A percentile compares a stretch with the other conserved stretches of the same genome.
These are phyloP conservation scores for Didymella pinodella DNA, from an alignment of 2,329 filamentous ascomycete species.

Conservation along the genomic window DNA sequence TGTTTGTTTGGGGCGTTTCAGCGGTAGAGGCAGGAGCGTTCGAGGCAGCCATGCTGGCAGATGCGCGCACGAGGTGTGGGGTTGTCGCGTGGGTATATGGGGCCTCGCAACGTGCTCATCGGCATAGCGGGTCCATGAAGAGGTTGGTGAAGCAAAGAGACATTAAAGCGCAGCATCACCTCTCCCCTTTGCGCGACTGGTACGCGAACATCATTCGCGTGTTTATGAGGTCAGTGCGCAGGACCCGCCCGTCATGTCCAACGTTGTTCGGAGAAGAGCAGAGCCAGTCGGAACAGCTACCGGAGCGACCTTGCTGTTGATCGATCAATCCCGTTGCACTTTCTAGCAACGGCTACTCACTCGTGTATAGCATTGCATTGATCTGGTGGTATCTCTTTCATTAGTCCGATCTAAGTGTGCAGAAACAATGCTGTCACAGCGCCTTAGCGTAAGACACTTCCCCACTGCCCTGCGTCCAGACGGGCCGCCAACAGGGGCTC, in stretches of 20 bases:
- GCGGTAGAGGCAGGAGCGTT: slow-evolving; percentile 32
- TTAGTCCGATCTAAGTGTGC: not conserved
- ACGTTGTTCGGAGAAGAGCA: slow-evolving; percentile 4
- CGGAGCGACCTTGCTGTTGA: not conserved
- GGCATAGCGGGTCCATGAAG: slow-evolving; percentile 34
- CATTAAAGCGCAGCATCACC: not conserved
- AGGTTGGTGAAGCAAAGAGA: slow-evolving; percentile 15
- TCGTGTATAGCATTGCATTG: not conserved
- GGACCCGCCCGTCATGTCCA: slow-evolving; percentile 9
- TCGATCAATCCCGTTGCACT: not conserved
- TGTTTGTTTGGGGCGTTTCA: slow-evolving; percentile 38
- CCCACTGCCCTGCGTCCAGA: slow-evolving; percentile 17
- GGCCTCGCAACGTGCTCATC: slow-evolving; percentile 25
- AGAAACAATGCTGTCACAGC: slow-evolving; percentile 5
- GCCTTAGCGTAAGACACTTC: slow-evolving; percentile 1
- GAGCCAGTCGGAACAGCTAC: slow-evolving; percentile 17
- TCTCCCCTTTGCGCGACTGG: slow-evolving; percentile 19
- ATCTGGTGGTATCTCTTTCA: not conserved
- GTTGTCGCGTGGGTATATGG: slow-evolving; percentile 29
- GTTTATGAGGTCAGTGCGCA: slow-evolving; percentile 15
- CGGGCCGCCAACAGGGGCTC: slow-evolving; percentile 3
- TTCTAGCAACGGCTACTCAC: not conserved
- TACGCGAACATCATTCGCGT: slow-evolving; percentile 12
- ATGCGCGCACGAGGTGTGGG: slow-evolving; percentile 27
- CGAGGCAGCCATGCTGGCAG: slow-evolving; percentile 35